Evolutionary conservation across 1,284 basidiomycete species (phyloP).

Genomic region (Rhodotorula sp.): DNA sequence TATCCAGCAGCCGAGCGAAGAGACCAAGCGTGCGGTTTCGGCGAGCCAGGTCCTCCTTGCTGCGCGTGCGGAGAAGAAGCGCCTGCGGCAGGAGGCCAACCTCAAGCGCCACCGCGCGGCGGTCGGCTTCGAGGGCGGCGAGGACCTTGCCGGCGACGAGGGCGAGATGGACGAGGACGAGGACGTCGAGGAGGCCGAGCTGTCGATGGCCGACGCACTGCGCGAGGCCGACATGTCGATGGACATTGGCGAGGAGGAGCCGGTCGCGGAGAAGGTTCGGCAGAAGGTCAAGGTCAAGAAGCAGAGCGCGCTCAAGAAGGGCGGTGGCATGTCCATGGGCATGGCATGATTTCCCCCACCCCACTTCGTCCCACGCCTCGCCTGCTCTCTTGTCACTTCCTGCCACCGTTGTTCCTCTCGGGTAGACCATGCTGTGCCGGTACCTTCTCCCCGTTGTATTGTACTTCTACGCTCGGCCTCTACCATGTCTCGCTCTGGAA

Average conservation of each 20-base stretch:
- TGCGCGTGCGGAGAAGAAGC: constrained; percentile 41
- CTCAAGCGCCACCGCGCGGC: constrained; percentile 14
- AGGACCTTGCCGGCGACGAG: constrained; percentile 34
- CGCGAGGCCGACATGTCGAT: constrained; percentile 38
- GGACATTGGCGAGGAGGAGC: constrained; percentile 34
- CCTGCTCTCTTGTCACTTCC: too few relatives aligned
- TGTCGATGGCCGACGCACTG: constrained; percentile 40
- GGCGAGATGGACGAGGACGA: constrained; percentile 36
- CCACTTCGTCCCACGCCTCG: neutral
- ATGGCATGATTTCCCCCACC: neutral
- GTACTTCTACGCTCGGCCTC: neutral
- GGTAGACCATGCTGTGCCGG: constrained; percentile 5
- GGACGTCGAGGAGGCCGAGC: constrained; percentile 33
- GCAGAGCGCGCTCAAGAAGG: constrained; percentile 13
- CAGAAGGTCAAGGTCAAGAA: constrained; percentile 40
- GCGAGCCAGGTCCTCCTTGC: constrained; percentile 41
- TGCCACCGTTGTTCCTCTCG: neutral
- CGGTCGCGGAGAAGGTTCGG: constrained; percentile 13
- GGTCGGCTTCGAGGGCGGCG: constrained; percentile 35
- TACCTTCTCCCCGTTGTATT: neutral
- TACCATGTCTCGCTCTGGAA: neutral
- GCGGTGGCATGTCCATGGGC: constrained; percentile 28
- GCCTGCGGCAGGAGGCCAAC: constrained; percentile 26
- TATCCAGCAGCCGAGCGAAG: constrained; percentile 27
- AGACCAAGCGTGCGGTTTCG: constrained; percentile 43